Conservation (phyloP, 768 basidiomycete species). For the Termitomyces sp. region DNA sequence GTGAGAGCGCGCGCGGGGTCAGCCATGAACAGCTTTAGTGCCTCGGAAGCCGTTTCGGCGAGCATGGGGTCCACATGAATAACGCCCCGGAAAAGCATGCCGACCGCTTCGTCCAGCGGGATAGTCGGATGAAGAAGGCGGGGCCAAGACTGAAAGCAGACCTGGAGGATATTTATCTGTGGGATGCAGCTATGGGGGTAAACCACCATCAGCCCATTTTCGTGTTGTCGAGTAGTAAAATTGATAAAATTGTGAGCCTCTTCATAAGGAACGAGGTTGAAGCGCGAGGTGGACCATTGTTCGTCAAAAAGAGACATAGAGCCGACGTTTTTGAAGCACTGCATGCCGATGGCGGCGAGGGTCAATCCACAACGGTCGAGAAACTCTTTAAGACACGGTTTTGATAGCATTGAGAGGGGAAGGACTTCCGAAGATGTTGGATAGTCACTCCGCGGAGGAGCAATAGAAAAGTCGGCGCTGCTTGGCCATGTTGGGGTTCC, state of each 20-base stretch:
- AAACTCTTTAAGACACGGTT: constrained; percentile 68
- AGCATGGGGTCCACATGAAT: constrained; percentile 79
- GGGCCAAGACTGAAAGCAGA: constrained; percentile 82
- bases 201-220: constrained; percentile 53
- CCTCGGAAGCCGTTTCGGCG: constrained; percentile 59
- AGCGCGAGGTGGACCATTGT: constrained; percentile 64
- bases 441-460: constrained; percentile 58
- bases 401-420: constrained; percentile 48
- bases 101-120: constrained; percentile 56
- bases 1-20: constrained; percentile 49
- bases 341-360: constrained; percentile 49
- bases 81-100: constrained; percentile 78
- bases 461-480: constrained; percentile 56
- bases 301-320: constrained; percentile 83
- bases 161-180: constrained; percentile 67
- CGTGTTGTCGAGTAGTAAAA: constrained; percentile 52
- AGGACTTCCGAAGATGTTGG: constrained; percentile 63
- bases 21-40: constrained; percentile 69
- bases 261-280: constrained; percentile 51
- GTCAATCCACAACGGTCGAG: constrained; percentile 58
- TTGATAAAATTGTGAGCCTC: constrained; percentile 59
- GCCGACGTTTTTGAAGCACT: constrained; percentile 63
- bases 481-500: constrained; percentile 75
- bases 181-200: constrained; percentile 60
- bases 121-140: constrained; percentile 62